These are phyloP conservation scores for Naganishia liquefaciens DNA, from an alignment of 1,284 basidiomycete species.

Conservation along the genomic window DNA sequence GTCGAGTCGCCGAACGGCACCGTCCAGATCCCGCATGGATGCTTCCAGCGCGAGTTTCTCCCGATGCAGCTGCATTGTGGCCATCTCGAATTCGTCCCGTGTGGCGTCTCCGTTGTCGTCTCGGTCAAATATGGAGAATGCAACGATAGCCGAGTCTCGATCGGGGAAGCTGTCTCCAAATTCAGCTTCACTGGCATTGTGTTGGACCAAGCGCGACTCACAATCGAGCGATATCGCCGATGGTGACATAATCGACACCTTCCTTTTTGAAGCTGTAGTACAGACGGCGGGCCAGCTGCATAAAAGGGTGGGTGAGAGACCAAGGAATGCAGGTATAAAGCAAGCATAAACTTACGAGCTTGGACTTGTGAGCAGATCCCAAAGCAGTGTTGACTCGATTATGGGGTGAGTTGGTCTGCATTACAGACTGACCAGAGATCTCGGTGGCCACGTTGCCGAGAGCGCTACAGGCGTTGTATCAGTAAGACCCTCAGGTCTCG, in stretches of 20 bases:
- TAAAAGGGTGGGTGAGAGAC: conserved; percentile 5
- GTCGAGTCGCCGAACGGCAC: conserved; percentile 76
- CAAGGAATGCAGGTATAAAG: no score
- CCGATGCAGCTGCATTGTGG: conserved; percentile 78
- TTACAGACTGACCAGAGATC: conserved; percentile 64
- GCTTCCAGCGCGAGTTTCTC: conserved; percentile 81
- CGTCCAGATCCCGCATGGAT: conserved; percentile 88
- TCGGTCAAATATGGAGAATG: conserved; percentile 77
- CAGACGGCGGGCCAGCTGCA: conserved; percentile 74
- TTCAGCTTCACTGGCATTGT: not conserved
- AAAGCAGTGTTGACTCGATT: conserved; percentile 79
- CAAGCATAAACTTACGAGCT: conserved; percentile 59
- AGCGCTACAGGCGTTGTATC: conserved; percentile 48
- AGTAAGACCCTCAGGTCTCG: not conserved
- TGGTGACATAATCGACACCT: conserved; percentile 62
- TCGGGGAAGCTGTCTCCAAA: conserved; percentile 59
- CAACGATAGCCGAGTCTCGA: conserved; percentile 65
- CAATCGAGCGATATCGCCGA: conserved; percentile 71
- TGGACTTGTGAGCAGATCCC: conserved; percentile 76
- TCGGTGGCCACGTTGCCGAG: conserved; percentile 66
- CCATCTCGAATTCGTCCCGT: conserved; percentile 73
- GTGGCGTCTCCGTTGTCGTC: conserved; percentile 78
- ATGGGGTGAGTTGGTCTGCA: conserved; percentile 84
- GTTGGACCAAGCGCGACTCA: conserved; percentile 30
- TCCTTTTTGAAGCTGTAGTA: conserved; percentile 81